A percentile compares a stretch with the other conserved stretches of the same genome.
These are phyloP conservation scores for Effrenium voratum DNA, from an alignment of 73 alveolate species.

Conservation along the genomic window DNA sequence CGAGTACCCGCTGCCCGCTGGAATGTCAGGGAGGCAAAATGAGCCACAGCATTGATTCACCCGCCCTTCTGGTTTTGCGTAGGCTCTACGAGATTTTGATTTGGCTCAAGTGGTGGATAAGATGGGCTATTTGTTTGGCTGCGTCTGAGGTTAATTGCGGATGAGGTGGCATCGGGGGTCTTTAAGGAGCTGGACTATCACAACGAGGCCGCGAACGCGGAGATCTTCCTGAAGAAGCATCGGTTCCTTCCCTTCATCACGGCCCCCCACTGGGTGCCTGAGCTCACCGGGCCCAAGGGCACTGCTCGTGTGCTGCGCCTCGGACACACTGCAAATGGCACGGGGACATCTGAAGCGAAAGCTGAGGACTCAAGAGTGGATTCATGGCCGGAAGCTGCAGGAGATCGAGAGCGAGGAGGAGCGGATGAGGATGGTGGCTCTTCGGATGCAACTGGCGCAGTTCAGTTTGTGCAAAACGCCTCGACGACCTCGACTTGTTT, in stretches of 20 bases:
- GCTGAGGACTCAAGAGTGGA: slow-evolving; percentile 55
- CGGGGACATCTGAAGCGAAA: not conserved
- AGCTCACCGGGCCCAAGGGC: slow-evolving; percentile 81
- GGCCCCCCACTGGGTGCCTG: slow-evolving; percentile 85
- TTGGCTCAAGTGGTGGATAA: not conserved
- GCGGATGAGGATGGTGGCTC: slow-evolving; percentile 70
- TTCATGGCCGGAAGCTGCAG: slow-evolving; percentile 78
- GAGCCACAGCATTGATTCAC: no score
- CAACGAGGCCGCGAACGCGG: slow-evolving; percentile 81
- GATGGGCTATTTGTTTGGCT: not conserved
- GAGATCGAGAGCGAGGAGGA: slow-evolving; percentile 84
- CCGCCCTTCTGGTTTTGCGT: no score
- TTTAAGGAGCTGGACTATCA: slow-evolving; percentile 78
- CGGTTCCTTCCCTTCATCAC: slow-evolving; percentile 80
- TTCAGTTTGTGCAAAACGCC: not conserved
- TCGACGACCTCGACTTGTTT: not conserved
- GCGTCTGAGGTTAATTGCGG: slow-evolving; percentile 45
- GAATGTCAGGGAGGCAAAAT: no score
- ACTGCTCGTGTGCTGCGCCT: slow-evolving; percentile 65
- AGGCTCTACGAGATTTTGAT: no score
- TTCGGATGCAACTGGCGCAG: not conserved
- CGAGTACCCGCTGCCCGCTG: slow-evolving; percentile 29
- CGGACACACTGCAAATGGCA: not conserved
- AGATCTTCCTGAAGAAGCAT: slow-evolving; percentile 72
- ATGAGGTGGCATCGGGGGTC: slow-evolving; percentile 66